Base-by-base conservation (phyloP, 192 early-diverging fungal genomes). In the Rhizoclosmatium globosum region DNA sequence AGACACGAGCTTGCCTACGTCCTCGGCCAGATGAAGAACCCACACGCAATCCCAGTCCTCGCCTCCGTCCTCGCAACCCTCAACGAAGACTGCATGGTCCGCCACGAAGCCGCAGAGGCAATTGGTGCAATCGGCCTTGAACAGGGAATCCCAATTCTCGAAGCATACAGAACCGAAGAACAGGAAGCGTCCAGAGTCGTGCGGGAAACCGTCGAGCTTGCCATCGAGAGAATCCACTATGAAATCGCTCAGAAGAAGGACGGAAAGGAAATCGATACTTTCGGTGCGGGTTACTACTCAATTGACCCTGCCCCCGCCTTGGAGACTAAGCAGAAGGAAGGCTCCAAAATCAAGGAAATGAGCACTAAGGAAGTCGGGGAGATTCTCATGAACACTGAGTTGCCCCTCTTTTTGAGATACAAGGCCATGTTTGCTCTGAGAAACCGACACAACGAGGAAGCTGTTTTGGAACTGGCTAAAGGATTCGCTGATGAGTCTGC, bases 71-170 rank as follows among this genome's bases (percentile, higher is more conserved):
- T 99, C 74, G 87, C 84, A n/a, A 80, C 90, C 57, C 82, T 79
- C 67, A 77, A 82, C 19, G 90, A 97, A 78, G 94, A 96, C 77
- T 92, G 92, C 47, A 99, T 99, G 98, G 97, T 98, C 62, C 90
- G 98, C 3, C 98, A 99, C 82, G 98, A 99, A 89, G 96, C 97
- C 38, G 98, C 96, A 9, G 98, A 99, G 84, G 96, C 98, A 1
- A 83, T 99, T 66, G 96, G 95, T 31, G 98, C 98, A 2, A 94
- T 99, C 74, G 95, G 94, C 2, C 87, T 93, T 44, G 80, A 87
- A 4, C 83, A 86, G 4, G 89, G 91, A 1, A 67, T 97, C 44
- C 85, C 88, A 1, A 86, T 94, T 66, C 85, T 99, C 21, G 90
- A 94, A 81, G 83, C 89, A 48, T 97, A 93, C 85, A 82, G 92